Conservation (phyloP, 1,139 yeast species). For the Protomyces pachydermus region DNA sequence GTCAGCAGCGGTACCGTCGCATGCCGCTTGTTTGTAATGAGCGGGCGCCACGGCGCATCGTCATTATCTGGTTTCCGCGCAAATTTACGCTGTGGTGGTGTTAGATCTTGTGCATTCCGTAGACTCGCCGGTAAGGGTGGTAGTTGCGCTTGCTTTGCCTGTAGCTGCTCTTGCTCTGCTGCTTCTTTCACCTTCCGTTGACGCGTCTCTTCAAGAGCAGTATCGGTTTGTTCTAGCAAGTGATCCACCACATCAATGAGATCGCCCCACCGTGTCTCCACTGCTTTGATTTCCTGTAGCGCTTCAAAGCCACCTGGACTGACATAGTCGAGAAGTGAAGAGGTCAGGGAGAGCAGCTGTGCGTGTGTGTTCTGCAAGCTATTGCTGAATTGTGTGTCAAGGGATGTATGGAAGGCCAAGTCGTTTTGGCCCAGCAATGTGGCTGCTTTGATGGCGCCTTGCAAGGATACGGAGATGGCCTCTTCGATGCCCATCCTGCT, state of each 20-base stretch:
- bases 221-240: slow-evolving; percentile 64
- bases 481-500: slow-evolving; percentile 4
- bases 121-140: slow-evolving; percentile 31
- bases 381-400: slow-evolving; percentile 52
- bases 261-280: slow-evolving; percentile 56
- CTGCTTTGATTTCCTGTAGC: slow-evolving; percentile 42
- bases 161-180: slow-evolving; percentile 14
- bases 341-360: slow-evolving; percentile 51
- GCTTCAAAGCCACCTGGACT: background rate
- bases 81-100: slow-evolving; percentile 72
- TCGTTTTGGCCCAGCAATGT: slow-evolving; percentile 74
- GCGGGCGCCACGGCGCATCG: slow-evolving; percentile 60
- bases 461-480: slow-evolving; percentile 3
- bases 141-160: slow-evolving; percentile 15
- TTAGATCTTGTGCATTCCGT: slow-evolving; percentile 43
- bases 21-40: slow-evolving; percentile 65
- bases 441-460: slow-evolving; percentile 49
- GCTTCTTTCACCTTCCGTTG: slow-evolving; percentile 19
- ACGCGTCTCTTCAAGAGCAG: slow-evolving; percentile 50
- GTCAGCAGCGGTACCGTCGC: slow-evolving; percentile 50
- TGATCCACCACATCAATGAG: slow-evolving; percentile 62
- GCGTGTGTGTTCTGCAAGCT: slow-evolving; percentile 47
- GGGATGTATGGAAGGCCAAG: slow-evolving; percentile 62
- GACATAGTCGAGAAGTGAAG: slow-evolving; percentile 47
- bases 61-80: slow-evolving; percentile 59